Base-by-base conservation (phyloP, 202 grass and related monocot genomes). In the Zizania palustris region DNA sequence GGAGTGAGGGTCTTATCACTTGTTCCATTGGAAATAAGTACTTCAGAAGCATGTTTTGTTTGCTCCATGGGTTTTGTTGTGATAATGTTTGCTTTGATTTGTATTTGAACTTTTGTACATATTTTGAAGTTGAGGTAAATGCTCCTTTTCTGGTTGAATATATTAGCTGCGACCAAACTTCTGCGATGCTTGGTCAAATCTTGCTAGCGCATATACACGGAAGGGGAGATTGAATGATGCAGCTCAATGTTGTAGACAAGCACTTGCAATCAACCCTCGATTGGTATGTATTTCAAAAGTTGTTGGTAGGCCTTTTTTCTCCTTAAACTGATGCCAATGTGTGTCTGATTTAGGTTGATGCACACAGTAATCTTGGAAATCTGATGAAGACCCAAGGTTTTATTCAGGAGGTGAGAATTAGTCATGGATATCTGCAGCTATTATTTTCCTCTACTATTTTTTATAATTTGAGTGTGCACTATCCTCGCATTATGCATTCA, bases 361-460 rank as follows among this genome's bases (percentile, higher is more conserved):
- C 93, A 11, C 93, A 96, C 79, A 92, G 90, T 45, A 96, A 96
- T 82, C 85, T 96, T 66, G 93, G 93, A 63, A 96, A 96, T 60
- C 63, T 96, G 71, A 92, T 96, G 93, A 96, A 96, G 77, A 72
- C 93, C 15, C 89, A 92, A 82, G 93, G 93, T 67, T 83, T 90
- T 37, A 75, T 92, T 70, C 93, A 92, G 85, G 93, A 96, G 68
- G 93, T 92, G 73, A 41, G 55, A 21, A 49, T 73, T 45, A 35
- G 5, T 5, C 49, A 34, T 50, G 44, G 18, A 21, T 75, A 43
- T 45, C 7, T 73, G 4, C 37, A 15, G 36, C 10, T 37, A 5
- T 72, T 62, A 11, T n/a, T 7, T 60, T 43, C 36, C 11, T 54
- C 14, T 48, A 28, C 41, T 80, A 10, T 50, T n/a, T 3, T 69